Percentiles rank a stretch among this genome's conserved stretches.
phyloP scores from a whole-genome alignment of 345 rosid species.

The Atalantia buxifolia region DNA sequence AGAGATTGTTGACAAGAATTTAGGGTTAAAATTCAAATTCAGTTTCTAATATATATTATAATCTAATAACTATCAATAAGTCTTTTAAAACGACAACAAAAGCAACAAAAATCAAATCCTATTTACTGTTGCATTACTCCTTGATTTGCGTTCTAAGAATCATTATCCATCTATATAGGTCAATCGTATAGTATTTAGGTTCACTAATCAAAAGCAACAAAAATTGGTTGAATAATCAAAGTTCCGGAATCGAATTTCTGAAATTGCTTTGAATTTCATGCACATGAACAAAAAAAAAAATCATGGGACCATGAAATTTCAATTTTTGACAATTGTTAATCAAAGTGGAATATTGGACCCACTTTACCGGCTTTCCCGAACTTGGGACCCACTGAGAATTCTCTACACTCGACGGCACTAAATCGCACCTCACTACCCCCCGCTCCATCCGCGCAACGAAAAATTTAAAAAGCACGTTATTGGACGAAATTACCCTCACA shows the following conservation, averaged over 20 bases:
- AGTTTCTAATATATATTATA: no score
- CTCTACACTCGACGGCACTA: not conserved
- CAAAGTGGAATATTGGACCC: not conserved
- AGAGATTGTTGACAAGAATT: no score
- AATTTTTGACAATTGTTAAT: not conserved
- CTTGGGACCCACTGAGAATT: not conserved
- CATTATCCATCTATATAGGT: not conserved
- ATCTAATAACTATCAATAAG: no score
- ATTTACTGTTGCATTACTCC: no score
- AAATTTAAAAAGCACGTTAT: slow-evolving; percentile 4
- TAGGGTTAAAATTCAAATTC: no score
- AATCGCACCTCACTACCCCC: slow-evolving; percentile 18
- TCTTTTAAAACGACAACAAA: no score
- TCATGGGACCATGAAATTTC: not conserved
- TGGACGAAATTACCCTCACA: slow-evolving; percentile 30
- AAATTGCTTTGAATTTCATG: not conserved
- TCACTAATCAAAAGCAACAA: not conserved
- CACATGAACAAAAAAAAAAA: not conserved
- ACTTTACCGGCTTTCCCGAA: not conserved
- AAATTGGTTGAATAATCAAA: not conserved
- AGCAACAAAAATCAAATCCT: no score
- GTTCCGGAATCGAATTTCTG: not conserved
- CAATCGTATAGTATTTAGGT: not conserved
- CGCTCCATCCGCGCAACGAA: slow-evolving; percentile 37
- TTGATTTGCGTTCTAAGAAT: no score